phyloP scores from a whole-genome alignment of 2,329 filamentous ascomycete species.

The Metarhizium album region DNA sequence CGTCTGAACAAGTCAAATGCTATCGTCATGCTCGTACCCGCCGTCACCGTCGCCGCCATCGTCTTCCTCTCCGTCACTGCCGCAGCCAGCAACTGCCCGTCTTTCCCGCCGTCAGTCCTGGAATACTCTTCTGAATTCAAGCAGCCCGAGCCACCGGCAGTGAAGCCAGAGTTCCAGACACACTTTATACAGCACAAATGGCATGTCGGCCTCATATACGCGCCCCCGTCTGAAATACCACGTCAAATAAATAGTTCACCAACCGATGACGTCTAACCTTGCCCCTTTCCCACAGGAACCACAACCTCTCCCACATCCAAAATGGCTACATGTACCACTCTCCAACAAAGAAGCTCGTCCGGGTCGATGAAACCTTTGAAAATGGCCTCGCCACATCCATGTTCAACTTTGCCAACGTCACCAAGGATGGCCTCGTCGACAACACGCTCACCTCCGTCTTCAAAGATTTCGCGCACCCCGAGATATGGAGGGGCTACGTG shows the following conservation, averaged over 20 bases:
- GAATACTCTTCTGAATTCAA: constrained; percentile 21
- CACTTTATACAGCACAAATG: constrained; percentile 29
- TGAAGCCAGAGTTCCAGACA: constrained; percentile 21
- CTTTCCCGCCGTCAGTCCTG: constrained; percentile 16
- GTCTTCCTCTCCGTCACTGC: neutral
- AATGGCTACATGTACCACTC: constrained; percentile 25
- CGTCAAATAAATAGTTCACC: neutral
- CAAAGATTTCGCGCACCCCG: constrained; percentile 8
- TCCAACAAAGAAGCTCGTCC: constrained; percentile 18
- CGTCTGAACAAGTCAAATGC: too few relatives aligned
- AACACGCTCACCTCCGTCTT: constrained; percentile 21
- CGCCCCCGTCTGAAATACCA: too few relatives aligned
- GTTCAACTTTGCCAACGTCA: constrained; percentile 26
- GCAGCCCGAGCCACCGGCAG: constrained; percentile 20
- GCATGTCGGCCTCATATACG: too few relatives aligned
- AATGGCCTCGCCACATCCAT: constrained; percentile 18
- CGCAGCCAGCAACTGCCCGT: constrained; percentile 6
- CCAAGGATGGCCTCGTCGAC: constrained; percentile 23
- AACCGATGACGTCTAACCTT: neutral
- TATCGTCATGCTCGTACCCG: too few relatives aligned
- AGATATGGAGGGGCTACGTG: constrained; percentile 23
- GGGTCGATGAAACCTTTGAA: constrained; percentile 20
- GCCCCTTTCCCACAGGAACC: constrained; percentile 17
- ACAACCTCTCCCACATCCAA: constrained; percentile 27
- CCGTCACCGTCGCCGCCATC: neutral